Base-by-base conservation (phyloP, 441 rosid genomes). In the Mallotus repandus region DNA sequence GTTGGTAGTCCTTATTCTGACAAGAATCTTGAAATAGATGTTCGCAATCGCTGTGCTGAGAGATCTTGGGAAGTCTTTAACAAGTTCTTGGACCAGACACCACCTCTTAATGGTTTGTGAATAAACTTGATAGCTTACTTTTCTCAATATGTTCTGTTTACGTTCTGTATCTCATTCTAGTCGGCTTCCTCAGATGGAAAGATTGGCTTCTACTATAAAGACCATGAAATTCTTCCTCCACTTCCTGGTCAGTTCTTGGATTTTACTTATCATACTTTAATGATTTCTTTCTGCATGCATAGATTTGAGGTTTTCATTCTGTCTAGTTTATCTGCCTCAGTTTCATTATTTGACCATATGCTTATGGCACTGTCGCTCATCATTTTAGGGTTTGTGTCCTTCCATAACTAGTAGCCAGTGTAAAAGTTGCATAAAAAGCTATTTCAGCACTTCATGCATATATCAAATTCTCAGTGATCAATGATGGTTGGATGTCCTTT, bases 181-280 rank as follows among this genome's bases (percentile, higher is more conserved):
- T 72, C 71, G n/a, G 60, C 59, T 71, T 35, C 54, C 69, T 78
- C 71, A 92, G 97, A 86, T 81, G 96, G 99, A 66, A 94, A 89
- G 82, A 82, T 94, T n/a, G 97, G 99, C 68, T 94, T 88, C 80
- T 94, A 87, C 85, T 94, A 89, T 85, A 92, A 85, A 83, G 98
- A 94, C 71, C 92, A 94, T 66, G 99, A 95, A 86, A 95, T 95
- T 77, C 91, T 92, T 65, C 99, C 99, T 68, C 98, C 97, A 21
- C 92, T 95, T 19, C 97, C 99, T 38, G 91, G 99, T 94, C 63
- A 35, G 82, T 79, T 71, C 64, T 76, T 32, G 14, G 22, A 32
- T 69, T 21, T 61, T 59, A 67, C 21, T n/a, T n/a, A 45, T 38
- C 3, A 53, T 52, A 14, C 21, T 25, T 60, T 0, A 48, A 22